Evolutionary conservation across 805 yeast species (phyloP), one percentile per base, ranked within the genome.

Genomic region (Saccharomycodes ludwigii): DNA sequence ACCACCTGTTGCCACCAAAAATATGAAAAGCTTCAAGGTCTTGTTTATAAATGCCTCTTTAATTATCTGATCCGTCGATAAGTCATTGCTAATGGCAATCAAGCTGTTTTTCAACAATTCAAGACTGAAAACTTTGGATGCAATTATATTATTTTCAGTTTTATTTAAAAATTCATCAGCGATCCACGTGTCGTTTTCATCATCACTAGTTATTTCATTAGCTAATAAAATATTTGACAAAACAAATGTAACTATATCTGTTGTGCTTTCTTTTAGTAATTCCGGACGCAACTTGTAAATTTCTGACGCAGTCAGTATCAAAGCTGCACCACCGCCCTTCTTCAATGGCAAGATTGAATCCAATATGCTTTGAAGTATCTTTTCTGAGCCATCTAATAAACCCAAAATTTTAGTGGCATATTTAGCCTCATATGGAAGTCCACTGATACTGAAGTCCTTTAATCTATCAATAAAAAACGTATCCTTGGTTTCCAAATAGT

Each of bases 1-100:
- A 18, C 95, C 95, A 27, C 80, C 79, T 47, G 76, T 76, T 2
- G 74, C 71, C 30, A 84, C 69, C 21, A 81, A 58, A 2, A 84
- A 71, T 21, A 71, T 61, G 19, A 84, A 60, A 18, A 84, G 54
- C 43, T 77, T 80, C 38, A 83, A 53, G 0, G 80, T 73, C 11
- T 84, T 82, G 34, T 65, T 69, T 0, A 78, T 71, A 25, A 66
- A 54, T 10, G 63, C 60, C 3, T 43, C 54, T 2, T 65, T 53
- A 2, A 65, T 49, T 8, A 59, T 54, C 8, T 52, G 58, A 4
- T 61, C 64, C 2, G 52, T 46, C 1, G 56, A 55, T 2, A 43
- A 48, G 1, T 52, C 54, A 3, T 49, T 15, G 5, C 53, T 45
- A 18, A 42, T 42, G 1, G 65, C 53, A 30, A 63, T 62, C 18